A percentile compares a stretch with the other conserved stretches of the same genome.
Conservation (phyloP, 495 filamentous ascomycete genomes). For the Oidiodendron maius region DNA sequence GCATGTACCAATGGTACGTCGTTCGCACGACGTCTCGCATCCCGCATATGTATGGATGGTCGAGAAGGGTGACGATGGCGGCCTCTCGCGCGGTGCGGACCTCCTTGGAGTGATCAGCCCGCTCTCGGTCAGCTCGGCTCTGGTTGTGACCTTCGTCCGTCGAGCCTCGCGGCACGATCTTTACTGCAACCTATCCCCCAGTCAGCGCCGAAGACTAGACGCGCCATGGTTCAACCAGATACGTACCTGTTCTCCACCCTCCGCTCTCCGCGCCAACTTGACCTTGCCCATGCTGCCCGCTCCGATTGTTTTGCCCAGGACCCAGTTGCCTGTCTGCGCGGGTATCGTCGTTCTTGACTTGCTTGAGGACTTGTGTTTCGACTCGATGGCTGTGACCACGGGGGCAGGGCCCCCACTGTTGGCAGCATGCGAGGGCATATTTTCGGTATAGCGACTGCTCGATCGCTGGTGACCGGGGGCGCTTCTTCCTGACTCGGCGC, state of each 20-base stretch:
- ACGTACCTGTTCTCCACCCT: constrained; percentile 73
- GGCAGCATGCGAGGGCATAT: constrained; percentile 28
- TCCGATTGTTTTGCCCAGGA: constrained; percentile 93
- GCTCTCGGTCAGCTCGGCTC: constrained; percentile 71
- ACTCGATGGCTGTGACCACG: constrained; percentile 35
- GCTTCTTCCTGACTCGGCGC: constrained; percentile 12
- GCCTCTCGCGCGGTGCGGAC: constrained; percentile 93
- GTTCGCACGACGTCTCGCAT: constrained; percentile 94
- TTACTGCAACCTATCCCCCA: constrained; percentile 73
- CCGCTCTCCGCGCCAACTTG: constrained; percentile 76
- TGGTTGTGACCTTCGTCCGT: constrained; percentile 69
- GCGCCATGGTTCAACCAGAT: neutral
- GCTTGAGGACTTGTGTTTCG: constrained; percentile 39
- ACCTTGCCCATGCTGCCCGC: constrained; percentile 98
- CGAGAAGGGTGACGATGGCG: constrained; percentile 90
- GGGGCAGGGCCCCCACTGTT: constrained; percentile 40
- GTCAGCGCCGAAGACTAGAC: neutral
- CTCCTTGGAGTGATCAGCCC: constrained; percentile 93
- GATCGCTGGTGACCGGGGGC: constrained; percentile 7
- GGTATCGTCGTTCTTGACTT: constrained; percentile 78
- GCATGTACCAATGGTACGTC: constrained; percentile 99
- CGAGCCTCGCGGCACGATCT: constrained; percentile 89
- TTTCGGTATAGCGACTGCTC: constrained; percentile 11
- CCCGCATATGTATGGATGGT: constrained; percentile 94
- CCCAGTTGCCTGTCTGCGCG: constrained; percentile 80